These are phyloP conservation scores for Lactifluus volemus DNA, from an alignment of 768 basidiomycete species.

Conservation along the genomic window DNA sequence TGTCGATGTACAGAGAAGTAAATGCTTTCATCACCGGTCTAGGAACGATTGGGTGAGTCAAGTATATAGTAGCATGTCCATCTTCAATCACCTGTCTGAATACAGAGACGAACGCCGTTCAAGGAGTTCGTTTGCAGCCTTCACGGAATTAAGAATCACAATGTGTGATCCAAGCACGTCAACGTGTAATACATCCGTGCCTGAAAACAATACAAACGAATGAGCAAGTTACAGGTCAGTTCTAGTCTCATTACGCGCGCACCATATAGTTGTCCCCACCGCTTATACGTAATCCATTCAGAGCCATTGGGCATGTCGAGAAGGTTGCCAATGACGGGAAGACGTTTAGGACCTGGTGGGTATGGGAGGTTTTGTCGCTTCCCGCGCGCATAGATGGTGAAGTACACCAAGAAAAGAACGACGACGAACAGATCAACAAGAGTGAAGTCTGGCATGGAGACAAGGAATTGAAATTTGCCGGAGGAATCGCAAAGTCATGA, in stretches of 20 bases:
- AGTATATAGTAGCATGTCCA: neutral
- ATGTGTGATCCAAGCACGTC: conserved; percentile 19
- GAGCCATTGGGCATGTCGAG: conserved; percentile 14
- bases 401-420: neutral
- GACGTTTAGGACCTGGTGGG: conserved; percentile 16
- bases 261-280: conserved; percentile 19
- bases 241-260: neutral
- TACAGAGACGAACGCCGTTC: conserved; percentile 22
- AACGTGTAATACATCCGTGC: conserved; percentile 19
- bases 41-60: neutral
- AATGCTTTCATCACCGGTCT: conserved; percentile 3
- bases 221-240: neutral
- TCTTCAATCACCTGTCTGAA: conserved; percentile 6
- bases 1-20: neutral
- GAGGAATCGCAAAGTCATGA: neutral
- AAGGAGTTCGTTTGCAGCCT: conserved; percentile 23
- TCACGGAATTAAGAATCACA: conserved; percentile 20
- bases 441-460: neutral
- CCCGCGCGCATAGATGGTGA: neutral
- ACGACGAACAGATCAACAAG: neutral
- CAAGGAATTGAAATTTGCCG: neutral
- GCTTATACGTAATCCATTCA: conserved; percentile 17
- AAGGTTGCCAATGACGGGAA: conserved; percentile 20
- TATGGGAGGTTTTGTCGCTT: neutral
- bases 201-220: neutral